Evolutionary conservation across 345 rosid species (phyloP).

Genomic region (Isatis tinctoria): DNA sequence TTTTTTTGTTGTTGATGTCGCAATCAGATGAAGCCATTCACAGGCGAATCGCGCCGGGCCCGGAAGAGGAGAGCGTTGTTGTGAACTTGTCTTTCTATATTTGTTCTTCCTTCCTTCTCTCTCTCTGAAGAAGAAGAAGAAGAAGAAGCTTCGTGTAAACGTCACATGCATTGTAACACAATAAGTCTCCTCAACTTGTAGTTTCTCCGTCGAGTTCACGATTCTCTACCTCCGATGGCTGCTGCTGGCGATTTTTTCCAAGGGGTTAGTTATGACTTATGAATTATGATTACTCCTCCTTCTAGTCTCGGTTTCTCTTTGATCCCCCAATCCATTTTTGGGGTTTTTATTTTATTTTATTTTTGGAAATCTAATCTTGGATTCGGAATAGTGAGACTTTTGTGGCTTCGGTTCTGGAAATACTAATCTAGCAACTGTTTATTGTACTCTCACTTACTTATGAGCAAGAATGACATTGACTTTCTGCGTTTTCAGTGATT

Average conservation of each 20-base stretch:
- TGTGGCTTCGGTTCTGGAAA: neutral
- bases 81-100: neutral
- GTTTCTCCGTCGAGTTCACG: neutral
- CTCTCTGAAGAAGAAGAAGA: neutral
- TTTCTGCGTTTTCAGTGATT: too few species aligned
- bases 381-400: neutral
- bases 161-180: constrained; percentile 18
- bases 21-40: constrained; percentile 28
- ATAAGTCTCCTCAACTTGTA: too few species aligned
- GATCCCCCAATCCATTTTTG: neutral
- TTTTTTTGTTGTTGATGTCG: constrained; percentile 25
- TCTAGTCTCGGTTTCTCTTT: neutral
- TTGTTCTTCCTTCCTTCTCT: neutral
- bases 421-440: too few species aligned
- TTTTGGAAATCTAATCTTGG: neutral
- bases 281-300: too few species aligned
- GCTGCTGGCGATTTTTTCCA: constrained; percentile 4
- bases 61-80: neutral
- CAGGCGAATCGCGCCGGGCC: constrained; percentile 38
- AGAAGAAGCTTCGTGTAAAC: constrained; percentile 3
- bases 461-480: too few species aligned
- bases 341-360: too few species aligned
- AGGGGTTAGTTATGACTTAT: constrained; percentile 17
- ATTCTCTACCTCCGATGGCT: constrained; percentile 10
- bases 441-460: too few species aligned